These are phyloP conservation scores for Botrytis byssoidea DNA, from an alignment of 2,329 filamentous ascomycete species.

Conservation along the genomic window DNA sequence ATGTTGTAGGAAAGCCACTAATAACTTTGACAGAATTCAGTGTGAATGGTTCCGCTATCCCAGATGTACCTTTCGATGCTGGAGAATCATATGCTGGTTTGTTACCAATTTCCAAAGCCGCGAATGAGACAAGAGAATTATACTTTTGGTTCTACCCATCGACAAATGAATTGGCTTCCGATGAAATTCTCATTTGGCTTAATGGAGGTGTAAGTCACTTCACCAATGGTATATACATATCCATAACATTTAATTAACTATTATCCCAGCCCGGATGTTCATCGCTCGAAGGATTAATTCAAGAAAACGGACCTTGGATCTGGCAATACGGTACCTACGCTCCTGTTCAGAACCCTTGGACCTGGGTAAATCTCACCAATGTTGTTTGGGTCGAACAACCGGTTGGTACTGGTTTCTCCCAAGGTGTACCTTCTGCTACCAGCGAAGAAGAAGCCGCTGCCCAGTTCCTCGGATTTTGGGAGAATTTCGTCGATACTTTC, in stretches of 20 bases:
- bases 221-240: background rate
- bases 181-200: conserved; percentile 62
- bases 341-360: conserved; percentile 36
- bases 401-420: conserved; percentile 36
- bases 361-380: conserved; percentile 37
- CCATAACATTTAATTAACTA: background rate
- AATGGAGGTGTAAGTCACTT: conserved; percentile 43
- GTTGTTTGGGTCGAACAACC: conserved; percentile 39
- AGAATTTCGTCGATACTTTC: conserved; percentile 73
- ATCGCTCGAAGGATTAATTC: conserved; percentile 66
- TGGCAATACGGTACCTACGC: conserved; percentile 68
- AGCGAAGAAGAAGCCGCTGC: conserved; percentile 65
- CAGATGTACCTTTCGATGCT: conserved; percentile 68
- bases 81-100: conserved; percentile 64
- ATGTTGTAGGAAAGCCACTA: background rate
- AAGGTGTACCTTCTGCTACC: conserved; percentile 55
- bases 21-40: conserved; percentile 8
- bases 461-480: conserved; percentile 77
- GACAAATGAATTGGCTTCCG: conserved; percentile 47
- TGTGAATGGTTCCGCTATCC: conserved; percentile 38
- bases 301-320: conserved; percentile 73
- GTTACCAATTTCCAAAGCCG: conserved; percentile 53
- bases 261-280: conserved; percentile 45
- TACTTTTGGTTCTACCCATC: conserved; percentile 70
- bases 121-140: conserved; percentile 51